phyloP scores from a whole-genome alignment of 2,329 filamentous ascomycete species.

The Colletotrichum tanaceti region DNA sequence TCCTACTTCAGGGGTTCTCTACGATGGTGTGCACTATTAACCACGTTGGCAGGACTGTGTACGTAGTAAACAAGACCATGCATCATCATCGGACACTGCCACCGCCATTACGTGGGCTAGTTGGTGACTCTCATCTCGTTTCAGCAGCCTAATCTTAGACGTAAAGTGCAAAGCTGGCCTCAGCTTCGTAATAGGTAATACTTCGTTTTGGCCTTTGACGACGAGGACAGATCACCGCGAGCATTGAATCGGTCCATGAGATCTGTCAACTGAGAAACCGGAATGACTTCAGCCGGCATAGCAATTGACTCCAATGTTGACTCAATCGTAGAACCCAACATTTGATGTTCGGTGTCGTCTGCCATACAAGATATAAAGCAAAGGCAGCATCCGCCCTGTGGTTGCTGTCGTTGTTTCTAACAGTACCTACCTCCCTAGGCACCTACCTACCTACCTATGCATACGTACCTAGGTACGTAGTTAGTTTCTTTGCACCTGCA shows the following conservation, averaged over 20 bases:
- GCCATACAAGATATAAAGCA: constrained; percentile 10
- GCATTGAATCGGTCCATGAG: neutral
- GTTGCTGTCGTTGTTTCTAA: neutral
- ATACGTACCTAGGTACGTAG: too few species aligned
- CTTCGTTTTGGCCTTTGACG: neutral
- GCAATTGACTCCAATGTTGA: neutral
- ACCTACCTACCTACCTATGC: too few species aligned
- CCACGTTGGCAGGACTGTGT: constrained; percentile 17
- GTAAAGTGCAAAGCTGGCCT: constrained; percentile 13
- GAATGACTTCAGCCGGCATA: neutral
- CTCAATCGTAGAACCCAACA: neutral
- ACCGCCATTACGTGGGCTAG: constrained; percentile 16
- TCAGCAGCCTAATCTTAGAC: neutral
- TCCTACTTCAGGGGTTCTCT: neutral
- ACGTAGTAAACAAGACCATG: neutral
- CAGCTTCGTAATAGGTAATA: neutral
- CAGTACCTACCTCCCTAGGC: too few species aligned
- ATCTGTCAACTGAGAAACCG: constrained; percentile 20
- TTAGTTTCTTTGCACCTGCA: constrained; percentile 10
- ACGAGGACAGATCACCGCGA: constrained; percentile 30
- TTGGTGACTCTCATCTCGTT: constrained; percentile 28
- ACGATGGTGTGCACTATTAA: neutral
- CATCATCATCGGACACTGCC: constrained; percentile 35
- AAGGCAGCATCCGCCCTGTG: neutral
- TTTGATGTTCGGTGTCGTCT: too few species aligned